Base-by-base conservation (phyloP, 371 early-diverging fungal species). In the Haplosporangium sp. region DNA sequence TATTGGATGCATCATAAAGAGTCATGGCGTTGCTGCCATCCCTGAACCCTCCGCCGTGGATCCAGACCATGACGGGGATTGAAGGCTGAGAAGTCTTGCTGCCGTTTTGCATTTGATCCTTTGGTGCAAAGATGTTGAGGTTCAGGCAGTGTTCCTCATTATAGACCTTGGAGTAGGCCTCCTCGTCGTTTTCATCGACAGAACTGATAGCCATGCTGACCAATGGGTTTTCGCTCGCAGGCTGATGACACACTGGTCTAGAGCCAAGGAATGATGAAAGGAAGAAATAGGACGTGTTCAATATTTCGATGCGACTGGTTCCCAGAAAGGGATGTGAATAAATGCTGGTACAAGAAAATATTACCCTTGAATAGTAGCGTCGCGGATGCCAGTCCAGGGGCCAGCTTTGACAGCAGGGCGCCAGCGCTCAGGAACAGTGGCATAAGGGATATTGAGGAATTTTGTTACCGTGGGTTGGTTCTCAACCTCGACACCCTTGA, bases 11-110 rank as follows among this genome's bases (percentile, higher is more conserved):
- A 55, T 76, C 60, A 18, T 74, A 70, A 18, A 80, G 45, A 0
- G 53, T 38, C 73, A 72, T 65, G 29, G 62, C 69, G 50, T 74
- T 75, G 58, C 76, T 64, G 12, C 81, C 81, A 38, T 71, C 72
- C 46, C 72, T 75, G 57, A 52, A 77, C 0, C 67, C 72, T 6
- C 81, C 81, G 13, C 81, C 81, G 21, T 73, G 70, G 45, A 83
- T 83, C 82, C 79, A 82, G 36, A 82, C 75, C 74, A 82, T 70
- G 40, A 82, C 82, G 0, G 82, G 82, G 10, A 82, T 52, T 43
- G 62, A 59, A 5, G 72, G 50, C 20, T 48, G 21, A 37, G 18
- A 40, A 5, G 48, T 56, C 2, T 43, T 29, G 41, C 37, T 10
- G 29, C 50, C 18, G 36, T 20, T 56, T 13, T 58, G 50, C 45